Evolutionary conservation across 768 basidiomycete species (phyloP).

Genomic region (Lepiota subincarnata): DNA sequence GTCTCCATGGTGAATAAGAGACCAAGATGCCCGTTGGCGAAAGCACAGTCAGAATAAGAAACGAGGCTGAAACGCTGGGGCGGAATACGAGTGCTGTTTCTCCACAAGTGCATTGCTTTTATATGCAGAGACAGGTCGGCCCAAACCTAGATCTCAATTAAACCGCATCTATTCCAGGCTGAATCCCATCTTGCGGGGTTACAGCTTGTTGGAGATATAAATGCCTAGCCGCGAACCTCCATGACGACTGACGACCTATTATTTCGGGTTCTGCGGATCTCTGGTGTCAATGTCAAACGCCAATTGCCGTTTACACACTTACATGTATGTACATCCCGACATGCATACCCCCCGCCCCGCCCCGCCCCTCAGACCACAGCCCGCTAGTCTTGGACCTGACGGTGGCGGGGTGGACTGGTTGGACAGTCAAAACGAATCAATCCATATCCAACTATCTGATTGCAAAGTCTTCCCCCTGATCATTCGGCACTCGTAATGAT

Average conservation of each 20-base stretch:
- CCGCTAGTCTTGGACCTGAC: too few relatives aligned
- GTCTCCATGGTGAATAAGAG: background rate
- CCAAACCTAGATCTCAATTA: slow-evolving; percentile 1
- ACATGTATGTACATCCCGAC: too few relatives aligned
- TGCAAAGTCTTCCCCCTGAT: too few relatives aligned
- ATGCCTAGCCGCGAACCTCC: slow-evolving; percentile 1
- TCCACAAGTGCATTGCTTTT: background rate
- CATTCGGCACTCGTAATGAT: too few relatives aligned
- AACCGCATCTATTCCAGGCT: background rate
- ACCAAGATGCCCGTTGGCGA: background rate
- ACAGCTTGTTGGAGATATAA: slow-evolving; percentile 9
- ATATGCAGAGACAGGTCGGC: background rate
- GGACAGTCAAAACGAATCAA: too few relatives aligned
- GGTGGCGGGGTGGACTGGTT: too few relatives aligned
- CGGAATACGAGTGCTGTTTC: too few relatives aligned
- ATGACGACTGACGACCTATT: background rate
- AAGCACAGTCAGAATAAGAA: background rate
- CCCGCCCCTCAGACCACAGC: too few relatives aligned
- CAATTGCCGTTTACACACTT: background rate
- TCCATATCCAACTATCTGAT: too few relatives aligned
- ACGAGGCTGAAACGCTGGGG: background rate
- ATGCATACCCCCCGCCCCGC: too few relatives aligned
- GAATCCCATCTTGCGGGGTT: background rate
- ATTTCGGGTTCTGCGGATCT: slow-evolving; percentile 8
- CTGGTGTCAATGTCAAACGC: background rate